Percentiles rank a stretch among this genome's conserved stretches.
These are phyloP conservation scores for Volvariella volvacea DNA, from an alignment of 1,284 basidiomycete species.

Conservation along the genomic window DNA sequence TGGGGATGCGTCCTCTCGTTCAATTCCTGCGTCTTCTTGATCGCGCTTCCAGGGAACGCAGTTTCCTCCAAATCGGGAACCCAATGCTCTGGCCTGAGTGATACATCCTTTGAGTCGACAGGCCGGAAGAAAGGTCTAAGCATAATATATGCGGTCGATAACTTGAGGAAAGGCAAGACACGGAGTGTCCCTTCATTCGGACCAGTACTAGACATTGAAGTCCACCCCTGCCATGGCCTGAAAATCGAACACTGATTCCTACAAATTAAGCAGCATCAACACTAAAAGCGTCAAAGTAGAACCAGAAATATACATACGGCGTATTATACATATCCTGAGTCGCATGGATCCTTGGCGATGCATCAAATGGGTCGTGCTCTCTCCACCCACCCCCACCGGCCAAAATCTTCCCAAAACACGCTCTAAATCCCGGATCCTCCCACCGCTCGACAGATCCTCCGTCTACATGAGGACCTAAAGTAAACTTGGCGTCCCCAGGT, in stretches of 20 bases:
- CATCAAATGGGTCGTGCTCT: conserved; percentile 54
- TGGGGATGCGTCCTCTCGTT: conserved; percentile 65
- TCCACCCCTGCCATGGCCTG: conserved; percentile 78
- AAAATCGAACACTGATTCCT: conserved; percentile 68
- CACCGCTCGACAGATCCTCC: conserved; percentile 73
- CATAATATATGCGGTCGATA: conserved; percentile 55
- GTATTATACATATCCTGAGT: conserved; percentile 50
- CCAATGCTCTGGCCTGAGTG: conserved; percentile 49
- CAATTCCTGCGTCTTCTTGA: conserved; percentile 62
- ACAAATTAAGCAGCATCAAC: conserved; percentile 2
- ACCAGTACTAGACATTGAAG: conserved; percentile 54
- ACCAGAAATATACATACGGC: conserved; percentile 27
- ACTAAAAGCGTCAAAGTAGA: not conserved
- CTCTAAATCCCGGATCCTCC: conserved; percentile 65
- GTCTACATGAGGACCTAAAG: conserved; percentile 71
- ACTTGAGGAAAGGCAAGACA: conserved; percentile 25
- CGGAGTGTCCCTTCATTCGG: conserved; percentile 52
- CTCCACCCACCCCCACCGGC: conserved; percentile 43
- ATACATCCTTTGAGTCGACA: conserved; percentile 11
- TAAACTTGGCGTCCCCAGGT: conserved; percentile 60
- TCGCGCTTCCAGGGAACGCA: conserved; percentile 56
- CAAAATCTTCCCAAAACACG: conserved; percentile 51
- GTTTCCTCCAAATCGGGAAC: conserved; percentile 51
- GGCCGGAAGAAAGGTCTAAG: conserved; percentile 72
- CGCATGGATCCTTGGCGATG: conserved; percentile 42